These are phyloP conservation scores for Populus hybrid DNA, from an alignment of 441 rosid genomes.

Conservation along the genomic window DNA sequence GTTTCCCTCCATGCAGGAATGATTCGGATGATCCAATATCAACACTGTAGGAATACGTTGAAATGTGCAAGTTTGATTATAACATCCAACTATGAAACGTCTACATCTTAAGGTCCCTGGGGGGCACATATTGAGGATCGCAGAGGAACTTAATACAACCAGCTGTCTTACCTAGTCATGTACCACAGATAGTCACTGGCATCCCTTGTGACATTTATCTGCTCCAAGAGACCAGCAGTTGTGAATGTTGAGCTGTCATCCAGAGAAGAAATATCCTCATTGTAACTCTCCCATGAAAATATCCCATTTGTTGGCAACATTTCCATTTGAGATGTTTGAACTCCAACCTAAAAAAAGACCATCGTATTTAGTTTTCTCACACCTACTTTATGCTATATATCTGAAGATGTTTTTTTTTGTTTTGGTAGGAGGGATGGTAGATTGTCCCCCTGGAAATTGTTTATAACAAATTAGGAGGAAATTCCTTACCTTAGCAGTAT, in stretches of 20 bases:
- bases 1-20: conserved; percentile 83
- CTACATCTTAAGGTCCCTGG: not conserved
- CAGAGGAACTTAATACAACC: not conserved
- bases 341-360: conserved; percentile 65
- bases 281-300: conserved; percentile 80
- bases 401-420: not conserved
- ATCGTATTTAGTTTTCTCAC: not conserved
- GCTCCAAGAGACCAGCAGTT: conserved; percentile 79
- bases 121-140: not conserved
- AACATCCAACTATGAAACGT: not conserved
- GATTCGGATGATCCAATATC: conserved; percentile 72
- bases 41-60: conserved; percentile 44
- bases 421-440: not conserved
- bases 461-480: not conserved
- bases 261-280: conserved; percentile 72
- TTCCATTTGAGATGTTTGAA: conserved; percentile 90
- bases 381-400: not conserved
- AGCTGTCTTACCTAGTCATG: conserved; percentile 70
- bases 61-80: conserved; percentile 4
- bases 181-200: conserved; percentile 95
- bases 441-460: not conserved
- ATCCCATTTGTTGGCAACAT: conserved; percentile 65
- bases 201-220: conserved; percentile 93
- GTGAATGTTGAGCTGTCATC: conserved; percentile 79
- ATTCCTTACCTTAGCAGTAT: conserved; percentile 79